phyloP scores from a whole-genome alignment of 2,329 filamentous ascomycete genomes.

The Lasiodiplodia sp. region DNA sequence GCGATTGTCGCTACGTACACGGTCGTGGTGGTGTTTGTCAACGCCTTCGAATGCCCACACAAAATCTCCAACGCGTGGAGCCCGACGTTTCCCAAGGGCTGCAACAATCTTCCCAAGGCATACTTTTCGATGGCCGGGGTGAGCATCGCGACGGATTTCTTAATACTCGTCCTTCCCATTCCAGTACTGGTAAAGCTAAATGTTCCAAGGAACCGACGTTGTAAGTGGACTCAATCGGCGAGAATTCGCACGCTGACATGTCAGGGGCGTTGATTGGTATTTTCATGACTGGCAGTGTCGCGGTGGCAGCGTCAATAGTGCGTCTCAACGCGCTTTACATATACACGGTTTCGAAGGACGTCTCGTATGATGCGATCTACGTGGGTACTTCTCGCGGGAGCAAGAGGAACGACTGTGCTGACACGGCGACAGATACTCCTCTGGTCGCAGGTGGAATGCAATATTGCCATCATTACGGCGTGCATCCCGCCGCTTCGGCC shows the following conservation, averaged over 20 bases:
- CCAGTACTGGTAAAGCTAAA: slow-evolving; percentile 35
- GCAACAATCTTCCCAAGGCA: slow-evolving; percentile 35
- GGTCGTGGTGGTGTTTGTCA: slow-evolving; percentile 33
- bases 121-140: slow-evolving; percentile 36
- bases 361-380: slow-evolving; percentile 34
- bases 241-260: not conserved
- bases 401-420: not conserved
- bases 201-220: slow-evolving; percentile 33
- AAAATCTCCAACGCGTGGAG: slow-evolving; percentile 34
- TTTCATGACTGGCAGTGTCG: slow-evolving; percentile 36
- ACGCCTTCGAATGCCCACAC: slow-evolving; percentile 36
- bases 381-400: slow-evolving; percentile 13
- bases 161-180: slow-evolving; percentile 35
- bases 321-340: slow-evolving; percentile 35
- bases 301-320: slow-evolving; percentile 36
- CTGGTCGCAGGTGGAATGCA: slow-evolving; percentile 54
- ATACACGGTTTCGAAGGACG: slow-evolving; percentile 34
- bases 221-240: not conserved
- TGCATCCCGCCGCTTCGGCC: slow-evolving; percentile 49
- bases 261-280: slow-evolving; percentile 34
- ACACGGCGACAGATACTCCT: slow-evolving; percentile 37
- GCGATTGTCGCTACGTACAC: slow-evolving; percentile 32
- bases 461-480: slow-evolving; percentile 50
- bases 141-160: slow-evolving; percentile 35
- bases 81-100: slow-evolving; percentile 35